Percentiles rank a stretch among this genome's conserved stretches.
phyloP scores from a whole-genome alignment of 179 eudicot species.

The Spergularia azorica region DNA sequence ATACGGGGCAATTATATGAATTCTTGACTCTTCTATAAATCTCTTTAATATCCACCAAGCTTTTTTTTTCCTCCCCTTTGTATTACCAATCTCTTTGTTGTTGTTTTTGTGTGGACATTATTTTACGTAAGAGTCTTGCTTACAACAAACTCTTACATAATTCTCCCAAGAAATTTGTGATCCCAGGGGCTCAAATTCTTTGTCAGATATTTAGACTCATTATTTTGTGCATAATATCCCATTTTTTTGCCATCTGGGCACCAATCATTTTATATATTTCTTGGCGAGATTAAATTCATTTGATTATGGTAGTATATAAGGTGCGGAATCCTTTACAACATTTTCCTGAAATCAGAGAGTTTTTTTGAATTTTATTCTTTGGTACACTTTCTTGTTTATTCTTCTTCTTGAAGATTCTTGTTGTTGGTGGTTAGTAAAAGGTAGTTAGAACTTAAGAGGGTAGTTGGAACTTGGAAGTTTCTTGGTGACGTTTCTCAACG shows the following conservation, averaged over 20 bases:
- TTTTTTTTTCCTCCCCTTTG: conserved; percentile 11
- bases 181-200: conserved; percentile 12
- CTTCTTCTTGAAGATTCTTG: background rate
- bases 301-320: conserved; percentile 4
- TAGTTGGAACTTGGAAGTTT: conserved; percentile 26
- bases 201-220: background rate
- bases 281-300: conserved; percentile 10
- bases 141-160: conserved; percentile 21
- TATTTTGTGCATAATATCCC: conserved; percentile 15
- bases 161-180: conserved; percentile 26
- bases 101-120: conserved; percentile 30
- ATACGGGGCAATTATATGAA: conserved; percentile 23
- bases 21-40: conserved; percentile 32
- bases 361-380: background rate
- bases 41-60: conserved; percentile 25
- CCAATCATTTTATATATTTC: conserved; percentile 30
- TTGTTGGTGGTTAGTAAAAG: conserved; percentile 30
- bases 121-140: conserved; percentile 36
- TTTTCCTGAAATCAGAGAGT: background rate
- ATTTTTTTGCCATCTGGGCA: conserved; percentile 32
- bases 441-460: conserved; percentile 28
- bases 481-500: conserved; percentile 4
- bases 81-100: conserved; percentile 15
- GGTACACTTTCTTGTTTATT: background rate
- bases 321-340: background rate